A percentile compares a stretch with the other conserved stretches of the same genome.
Evolutionary conservation across 2,329 filamentous ascomycete species (phyloP).

Genomic region (Cladophialophora psammophila): DNA sequence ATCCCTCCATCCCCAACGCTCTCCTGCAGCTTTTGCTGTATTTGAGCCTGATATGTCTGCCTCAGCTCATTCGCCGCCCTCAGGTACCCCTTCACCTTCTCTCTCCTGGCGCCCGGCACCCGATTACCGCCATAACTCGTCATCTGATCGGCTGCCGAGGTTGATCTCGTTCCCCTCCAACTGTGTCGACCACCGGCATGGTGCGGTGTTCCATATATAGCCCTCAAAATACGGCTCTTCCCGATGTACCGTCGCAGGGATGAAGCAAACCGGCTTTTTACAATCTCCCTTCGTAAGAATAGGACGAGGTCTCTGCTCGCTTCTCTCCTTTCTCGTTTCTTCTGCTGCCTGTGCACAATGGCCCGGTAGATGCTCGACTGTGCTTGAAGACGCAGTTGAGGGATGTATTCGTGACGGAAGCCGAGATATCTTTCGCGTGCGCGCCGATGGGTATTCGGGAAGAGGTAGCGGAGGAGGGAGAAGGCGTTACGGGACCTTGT

Average conservation of each 20-base stretch:
- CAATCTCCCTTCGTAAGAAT: conserved; percentile 45
- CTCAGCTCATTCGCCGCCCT: conserved; percentile 75
- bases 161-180: conserved; percentile 33
- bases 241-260: conserved; percentile 6
- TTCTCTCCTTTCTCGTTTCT: conserved; percentile 58
- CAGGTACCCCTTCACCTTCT: conserved; percentile 76
- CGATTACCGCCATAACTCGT: conserved; percentile 45
- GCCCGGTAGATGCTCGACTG: conserved; percentile 81
- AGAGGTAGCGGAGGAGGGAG: conserved; percentile 68
- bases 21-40: conserved; percentile 56
- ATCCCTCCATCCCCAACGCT: conserved; percentile 60
- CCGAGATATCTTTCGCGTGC: conserved; percentile 71
- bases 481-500: conserved; percentile 39
- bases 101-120: conserved; percentile 75
- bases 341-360: conserved; percentile 70
- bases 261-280: conserved; percentile 9
- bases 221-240: conserved; percentile 45
- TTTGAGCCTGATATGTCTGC: conserved; percentile 69
- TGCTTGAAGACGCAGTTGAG: conserved; percentile 71
- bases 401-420: conserved; percentile 78
- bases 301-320: conserved; percentile 57
- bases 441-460: conserved; percentile 69
- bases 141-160: conserved; percentile 30
- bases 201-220: conserved; percentile 41
- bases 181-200: conserved; percentile 28